Percentiles rank a stretch among this genome's conserved stretches.
Evolutionary conservation across 257 asterid genomes (phyloP).

Genomic region (Solanum lycopersicoides): DNA sequence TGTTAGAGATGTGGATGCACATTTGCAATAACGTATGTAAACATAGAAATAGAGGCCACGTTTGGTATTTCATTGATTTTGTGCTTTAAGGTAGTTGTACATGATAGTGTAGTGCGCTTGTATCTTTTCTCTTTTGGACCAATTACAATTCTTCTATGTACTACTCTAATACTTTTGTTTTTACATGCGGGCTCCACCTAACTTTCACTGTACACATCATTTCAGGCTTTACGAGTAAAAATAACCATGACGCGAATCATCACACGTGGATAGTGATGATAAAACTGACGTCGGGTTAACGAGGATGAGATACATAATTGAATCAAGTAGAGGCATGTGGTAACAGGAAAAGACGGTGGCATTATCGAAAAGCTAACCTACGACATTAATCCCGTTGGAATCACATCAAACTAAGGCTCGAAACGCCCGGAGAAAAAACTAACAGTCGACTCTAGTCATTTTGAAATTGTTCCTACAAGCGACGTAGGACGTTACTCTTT

Average conservation of each 20-base stretch:
- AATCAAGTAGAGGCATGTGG: neutral
- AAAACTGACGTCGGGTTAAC: neutral
- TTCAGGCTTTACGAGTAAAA: neutral
- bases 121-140: neutral
- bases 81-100: neutral
- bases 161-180: neutral
- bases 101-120: neutral
- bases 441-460: neutral
- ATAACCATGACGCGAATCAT: no score
- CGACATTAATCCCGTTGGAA: neutral
- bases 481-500: neutral
- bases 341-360: neutral
- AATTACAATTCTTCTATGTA: neutral
- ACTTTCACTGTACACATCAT: neutral
- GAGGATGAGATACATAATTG: neutral
- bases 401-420: neutral
- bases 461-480: neutral
- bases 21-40: neutral
- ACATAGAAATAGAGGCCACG: neutral
- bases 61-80: neutral
- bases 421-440: neutral
- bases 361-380: no score
- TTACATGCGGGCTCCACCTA: neutral
- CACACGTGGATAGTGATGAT: neutral
- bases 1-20: neutral